phyloP scores from a whole-genome alignment of 768 basidiomycete species.

The Hemileccinum impolitum region DNA sequence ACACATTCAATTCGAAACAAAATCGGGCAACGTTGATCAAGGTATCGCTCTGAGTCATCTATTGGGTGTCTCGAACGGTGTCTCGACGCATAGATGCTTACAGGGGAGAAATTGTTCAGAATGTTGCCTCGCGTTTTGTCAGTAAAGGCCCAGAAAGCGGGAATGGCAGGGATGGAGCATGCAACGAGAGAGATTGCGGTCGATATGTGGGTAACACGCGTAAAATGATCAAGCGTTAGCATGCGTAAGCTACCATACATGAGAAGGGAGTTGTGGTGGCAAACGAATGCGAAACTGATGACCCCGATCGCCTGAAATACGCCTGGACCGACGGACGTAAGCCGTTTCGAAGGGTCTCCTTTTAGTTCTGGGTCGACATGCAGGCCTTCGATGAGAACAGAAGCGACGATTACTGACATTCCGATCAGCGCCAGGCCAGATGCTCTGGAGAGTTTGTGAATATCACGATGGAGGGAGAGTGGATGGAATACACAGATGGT shows the following conservation, averaged over 20 bases:
- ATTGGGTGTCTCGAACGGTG: slow-evolving; percentile 4
- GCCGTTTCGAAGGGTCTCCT: slow-evolving; percentile 72
- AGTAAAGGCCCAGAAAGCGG: slow-evolving; percentile 87
- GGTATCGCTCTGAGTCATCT: slow-evolving; percentile 58
- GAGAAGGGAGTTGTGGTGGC: slow-evolving; percentile 95
- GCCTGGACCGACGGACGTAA: slow-evolving; percentile 73
- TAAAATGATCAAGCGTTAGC: slow-evolving; percentile 92
- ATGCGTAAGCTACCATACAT: slow-evolving; percentile 93
- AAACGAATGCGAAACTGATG: slow-evolving; percentile 95
- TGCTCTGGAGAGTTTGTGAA: slow-evolving; percentile 93
- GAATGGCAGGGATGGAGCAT: slow-evolving; percentile 81
- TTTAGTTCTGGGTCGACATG: slow-evolving; percentile 69
- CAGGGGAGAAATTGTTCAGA: slow-evolving; percentile 87
- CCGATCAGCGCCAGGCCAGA: slow-evolving; percentile 87
- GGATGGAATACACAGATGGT: slow-evolving; percentile 91
- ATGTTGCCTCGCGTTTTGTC: slow-evolving; percentile 94
- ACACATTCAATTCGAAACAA: slow-evolving; percentile 96
- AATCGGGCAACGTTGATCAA: slow-evolving; percentile 94
- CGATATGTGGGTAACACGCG: slow-evolving; percentile 88
- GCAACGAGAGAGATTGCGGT: slow-evolving; percentile 79
- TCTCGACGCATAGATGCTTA: slow-evolving; percentile 28
- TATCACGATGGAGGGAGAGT: slow-evolving; percentile 92
- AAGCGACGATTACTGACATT: slow-evolving; percentile 89
- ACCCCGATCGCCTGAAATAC: slow-evolving; percentile 96
- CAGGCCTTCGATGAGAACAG: slow-evolving; percentile 81